Evolutionary conservation across 345 rosid genomes (phyloP).

Genomic region (Bruguiera sexangula): DNA sequence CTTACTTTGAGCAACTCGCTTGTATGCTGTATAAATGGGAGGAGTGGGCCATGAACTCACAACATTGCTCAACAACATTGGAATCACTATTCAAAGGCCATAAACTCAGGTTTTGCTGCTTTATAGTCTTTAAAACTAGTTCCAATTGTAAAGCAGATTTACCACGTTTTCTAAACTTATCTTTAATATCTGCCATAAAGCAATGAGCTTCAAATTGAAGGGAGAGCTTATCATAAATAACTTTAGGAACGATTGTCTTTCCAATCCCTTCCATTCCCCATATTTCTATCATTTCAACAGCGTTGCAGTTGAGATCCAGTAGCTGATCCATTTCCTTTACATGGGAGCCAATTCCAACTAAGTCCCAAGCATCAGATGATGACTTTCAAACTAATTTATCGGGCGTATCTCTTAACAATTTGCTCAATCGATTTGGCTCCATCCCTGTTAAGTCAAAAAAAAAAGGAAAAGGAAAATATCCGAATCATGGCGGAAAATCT

Average conservation of each 20-base stretch:
- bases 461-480: background rate
- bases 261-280: constrained; percentile 13
- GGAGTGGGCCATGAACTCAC: too few relatives aligned
- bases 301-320: background rate
- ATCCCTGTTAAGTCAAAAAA: constrained; percentile 1
- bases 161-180: background rate
- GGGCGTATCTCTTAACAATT: constrained; percentile 4
- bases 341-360: constrained; percentile 11
- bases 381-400: constrained; percentile 1
- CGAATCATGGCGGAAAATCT: background rate
- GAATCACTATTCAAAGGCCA: background rate
- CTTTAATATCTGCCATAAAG: constrained; percentile 11
- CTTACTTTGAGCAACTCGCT: too few relatives aligned
- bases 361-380: background rate
- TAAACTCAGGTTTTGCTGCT: background rate
- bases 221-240: background rate
- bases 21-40: too few relatives aligned
- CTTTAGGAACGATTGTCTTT: constrained; percentile 4
- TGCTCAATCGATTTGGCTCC: constrained; percentile 1
- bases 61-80: background rate
- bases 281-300: background rate
- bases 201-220: constrained; percentile 1
- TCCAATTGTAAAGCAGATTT: background rate
- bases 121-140: background rate
- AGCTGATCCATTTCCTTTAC: background rate